phyloP scores from a whole-genome alignment of 768 basidiomycete species.

The Leccinellum luteum region DNA sequence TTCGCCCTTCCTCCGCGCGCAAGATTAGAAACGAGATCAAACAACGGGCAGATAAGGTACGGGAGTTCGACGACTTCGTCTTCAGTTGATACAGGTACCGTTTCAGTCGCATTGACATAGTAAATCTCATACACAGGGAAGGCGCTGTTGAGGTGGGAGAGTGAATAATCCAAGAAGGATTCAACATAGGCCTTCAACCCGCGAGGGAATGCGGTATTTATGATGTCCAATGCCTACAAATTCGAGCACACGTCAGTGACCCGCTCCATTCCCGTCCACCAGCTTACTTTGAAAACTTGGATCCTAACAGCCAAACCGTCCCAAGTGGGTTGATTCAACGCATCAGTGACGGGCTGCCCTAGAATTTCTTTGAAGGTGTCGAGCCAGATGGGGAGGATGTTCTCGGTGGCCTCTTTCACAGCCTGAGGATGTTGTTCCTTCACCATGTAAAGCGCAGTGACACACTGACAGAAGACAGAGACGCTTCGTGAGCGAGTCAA shows the following conservation, averaged over 20 bases:
- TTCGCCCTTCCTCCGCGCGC: slow-evolving; percentile 63
- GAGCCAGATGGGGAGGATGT: slow-evolving; percentile 89
- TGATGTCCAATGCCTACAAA: slow-evolving; percentile 69
- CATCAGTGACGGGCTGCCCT: slow-evolving; percentile 58
- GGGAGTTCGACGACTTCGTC: slow-evolving; percentile 75
- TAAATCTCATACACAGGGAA: slow-evolving; percentile 59
- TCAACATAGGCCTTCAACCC: slow-evolving; percentile 61
- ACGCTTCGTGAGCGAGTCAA: slow-evolving; percentile 84
- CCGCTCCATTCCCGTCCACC: not conserved
- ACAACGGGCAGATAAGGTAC: slow-evolving; percentile 71
- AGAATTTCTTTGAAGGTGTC: slow-evolving; percentile 83
- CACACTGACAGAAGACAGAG: slow-evolving; percentile 86
- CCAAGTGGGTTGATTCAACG: slow-evolving; percentile 63
- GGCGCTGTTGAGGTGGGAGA: slow-evolving; percentile 57
- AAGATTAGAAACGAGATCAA: slow-evolving; percentile 75
- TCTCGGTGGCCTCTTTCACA: slow-evolving; percentile 76
- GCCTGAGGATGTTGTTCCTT: slow-evolving; percentile 89
- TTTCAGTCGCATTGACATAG: slow-evolving; percentile 56
- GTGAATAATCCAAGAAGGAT: slow-evolving; percentile 55
- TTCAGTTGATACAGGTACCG: slow-evolving; percentile 65
- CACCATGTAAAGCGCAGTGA: slow-evolving; percentile 90
- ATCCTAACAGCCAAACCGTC: slow-evolving; percentile 76
- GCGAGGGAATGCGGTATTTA: slow-evolving; percentile 81
- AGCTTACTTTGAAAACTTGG: slow-evolving; percentile 78
- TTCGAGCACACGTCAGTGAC: not conserved